Conservation (phyloP, 495 filamentous ascomycete genomes). For the Aspergillus cristatus region DNA sequence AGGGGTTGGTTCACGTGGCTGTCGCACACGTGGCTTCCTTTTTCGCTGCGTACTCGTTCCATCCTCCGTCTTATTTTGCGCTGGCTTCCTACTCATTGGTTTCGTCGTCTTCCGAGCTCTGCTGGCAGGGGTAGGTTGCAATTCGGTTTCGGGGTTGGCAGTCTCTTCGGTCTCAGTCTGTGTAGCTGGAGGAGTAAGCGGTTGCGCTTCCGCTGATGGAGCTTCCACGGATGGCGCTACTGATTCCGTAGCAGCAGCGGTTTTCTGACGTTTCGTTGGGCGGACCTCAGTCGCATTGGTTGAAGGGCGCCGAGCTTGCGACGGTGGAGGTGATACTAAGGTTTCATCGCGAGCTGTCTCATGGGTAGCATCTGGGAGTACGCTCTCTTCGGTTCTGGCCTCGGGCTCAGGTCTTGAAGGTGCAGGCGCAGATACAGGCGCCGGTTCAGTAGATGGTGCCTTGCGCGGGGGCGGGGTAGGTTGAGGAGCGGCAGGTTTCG, state of each 20-base stretch:
- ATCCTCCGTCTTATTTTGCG: conserved; percentile 14
- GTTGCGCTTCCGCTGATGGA: conserved; percentile 2
- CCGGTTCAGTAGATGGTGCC: conserved; percentile 3
- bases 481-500: conserved; percentile 9
- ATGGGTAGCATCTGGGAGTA: conserved; percentile 1
- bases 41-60: conserved; percentile 14
- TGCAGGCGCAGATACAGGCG: neutral
- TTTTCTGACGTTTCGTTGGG: conserved; percentile 16
- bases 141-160: conserved; percentile 7
- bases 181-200: conserved; percentile 13
- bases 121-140: neutral
- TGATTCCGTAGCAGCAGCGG: conserved; percentile 1
- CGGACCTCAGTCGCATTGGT: conserved; percentile 11
- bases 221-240: neutral
- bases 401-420: conserved; percentile 3
- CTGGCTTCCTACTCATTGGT: conserved; percentile 19
- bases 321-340: neutral
- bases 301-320: neutral
- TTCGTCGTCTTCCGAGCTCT: conserved; percentile 11
- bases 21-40: conserved; percentile 26
- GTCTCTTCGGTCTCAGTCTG: conserved; percentile 14
- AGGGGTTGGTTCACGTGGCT: conserved; percentile 53
- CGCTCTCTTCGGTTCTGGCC: conserved; percentile 1
- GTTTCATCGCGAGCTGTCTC: neutral
- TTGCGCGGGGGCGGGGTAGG: conserved; percentile 2